Base-by-base conservation (phyloP, 2,329 filamentous ascomycete genomes). In the Fusarium camptoceras region DNA sequence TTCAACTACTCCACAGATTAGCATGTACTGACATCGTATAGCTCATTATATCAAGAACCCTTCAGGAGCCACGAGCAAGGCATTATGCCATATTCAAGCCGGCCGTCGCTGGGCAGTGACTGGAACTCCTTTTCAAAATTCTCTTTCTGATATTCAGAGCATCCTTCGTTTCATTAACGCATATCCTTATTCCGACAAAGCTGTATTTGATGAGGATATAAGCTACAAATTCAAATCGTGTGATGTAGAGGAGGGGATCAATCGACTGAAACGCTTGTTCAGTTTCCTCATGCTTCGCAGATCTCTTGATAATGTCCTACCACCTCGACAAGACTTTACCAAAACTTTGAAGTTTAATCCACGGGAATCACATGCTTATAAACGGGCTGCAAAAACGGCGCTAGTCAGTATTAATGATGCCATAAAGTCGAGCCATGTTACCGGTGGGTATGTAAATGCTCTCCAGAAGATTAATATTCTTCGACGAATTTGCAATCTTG, bases 61-160 rank as follows among this genome's bases (percentile, higher is more conserved):
- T 9, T 27, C 63, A 15, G 22, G 73, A 82, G 54, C 20, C 8
- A 53, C 27, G 6, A 30, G 25, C 16, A 28, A 30, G 44, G 81
- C 81, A 11, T 70, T 81, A 2, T 81, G 76, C 49, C 71, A 72
- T 10, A 70, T 86, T 3, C 59, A 78, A 2, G 73, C 80, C 0
- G 61, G 67, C 16, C 75, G 73, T 5, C 77, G 83, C 12, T 85
- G 83, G 84, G 81, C 79, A 4, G 78, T 86, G 3, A 84, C 82
- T 0, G 83, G 83, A 4, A 86, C 83, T 0, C 84, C 84, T 0
- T 81, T 86, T 5, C 83, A 85, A 56, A 86, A 85, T 56, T 72
- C 72, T 1, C 72, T 83, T 0, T 73, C 67, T 5, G 84, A 86
- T 58, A 74, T 86, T 9, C 73, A 77, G 0, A 75, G 77, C 6